These are phyloP conservation scores for Maudiozyma humilis DNA, from an alignment of 1,139 yeast species.

Conservation along the genomic window DNA sequence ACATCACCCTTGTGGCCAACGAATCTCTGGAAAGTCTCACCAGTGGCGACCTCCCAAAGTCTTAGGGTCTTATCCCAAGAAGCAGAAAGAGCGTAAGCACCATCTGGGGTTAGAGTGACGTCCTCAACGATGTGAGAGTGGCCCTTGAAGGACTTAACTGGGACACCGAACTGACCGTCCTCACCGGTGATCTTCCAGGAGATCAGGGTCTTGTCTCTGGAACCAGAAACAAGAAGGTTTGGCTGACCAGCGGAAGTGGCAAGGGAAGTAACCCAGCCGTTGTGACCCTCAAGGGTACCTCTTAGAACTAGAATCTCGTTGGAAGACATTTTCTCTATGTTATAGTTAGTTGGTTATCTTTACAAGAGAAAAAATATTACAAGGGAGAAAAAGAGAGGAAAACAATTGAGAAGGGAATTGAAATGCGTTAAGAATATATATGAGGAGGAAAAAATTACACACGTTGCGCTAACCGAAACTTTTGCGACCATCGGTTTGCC, in stretches of 20 bases:
- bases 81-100: slow-evolving; percentile 96
- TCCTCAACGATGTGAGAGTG: slow-evolving; percentile 99
- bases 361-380: background rate
- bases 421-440: background rate
- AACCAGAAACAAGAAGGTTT: slow-evolving; percentile 94
- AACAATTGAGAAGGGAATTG: background rate
- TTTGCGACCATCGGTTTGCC: slow-evolving; percentile 5
- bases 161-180: slow-evolving; percentile 95
- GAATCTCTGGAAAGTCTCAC: slow-evolving; percentile 90
- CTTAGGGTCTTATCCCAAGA: slow-evolving; percentile 99
- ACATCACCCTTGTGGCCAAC: slow-evolving; percentile 98
- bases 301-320: slow-evolving; percentile 96
- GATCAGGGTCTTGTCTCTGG: slow-evolving; percentile 97
- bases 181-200: slow-evolving; percentile 98
- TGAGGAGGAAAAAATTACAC: background rate
- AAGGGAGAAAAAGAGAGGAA: background rate
- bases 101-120: slow-evolving; percentile 96
- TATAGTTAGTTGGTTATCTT: slow-evolving; percentile 5
- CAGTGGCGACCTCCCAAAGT: slow-evolving; percentile 95
- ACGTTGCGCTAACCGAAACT: background rate
- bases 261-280: slow-evolving; percentile 95
- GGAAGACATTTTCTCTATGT: slow-evolving; percentile 38
- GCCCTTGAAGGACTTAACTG: slow-evolving; percentile 95
- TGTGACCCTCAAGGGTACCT: slow-evolving; percentile 96
- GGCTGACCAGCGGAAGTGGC: slow-evolving; percentile 99